These are phyloP conservation scores for Fusarium nisikadoi DNA, from an alignment of 2,329 filamentous ascomycete genomes.

Conservation along the genomic window DNA sequence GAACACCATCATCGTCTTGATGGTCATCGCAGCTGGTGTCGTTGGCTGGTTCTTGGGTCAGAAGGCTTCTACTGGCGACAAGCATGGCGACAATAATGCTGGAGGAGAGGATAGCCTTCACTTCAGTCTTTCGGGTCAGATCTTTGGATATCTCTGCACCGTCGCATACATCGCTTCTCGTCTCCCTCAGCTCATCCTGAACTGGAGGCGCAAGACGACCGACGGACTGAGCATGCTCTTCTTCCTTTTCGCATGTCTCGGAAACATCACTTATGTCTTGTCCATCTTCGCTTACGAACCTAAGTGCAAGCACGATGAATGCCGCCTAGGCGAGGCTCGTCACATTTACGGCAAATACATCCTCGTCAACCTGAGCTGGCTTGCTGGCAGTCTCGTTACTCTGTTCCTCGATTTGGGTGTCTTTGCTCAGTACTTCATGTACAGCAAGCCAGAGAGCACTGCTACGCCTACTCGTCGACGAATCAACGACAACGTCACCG, in stretches of 20 bases:
- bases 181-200: constrained; percentile 89
- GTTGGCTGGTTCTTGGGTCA: constrained; percentile 82
- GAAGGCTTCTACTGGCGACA: constrained; percentile 50
- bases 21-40: constrained; percentile 86
- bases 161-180: constrained; percentile 88
- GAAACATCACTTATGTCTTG: constrained; percentile 92
- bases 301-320: constrained; percentile 66
- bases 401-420: constrained; percentile 85
- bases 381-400: constrained; percentile 89
- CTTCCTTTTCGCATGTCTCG: constrained; percentile 95
- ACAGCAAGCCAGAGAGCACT: constrained; percentile 63
- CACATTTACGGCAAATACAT: constrained; percentile 83
- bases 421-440: constrained; percentile 92
- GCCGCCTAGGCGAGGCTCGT: constrained; percentile 71
- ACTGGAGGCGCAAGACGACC: constrained; percentile 91
- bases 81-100: constrained; percentile 53
- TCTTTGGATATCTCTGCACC: constrained; percentile 95
- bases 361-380: constrained; percentile 89
- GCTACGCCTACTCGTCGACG: constrained; percentile 8
- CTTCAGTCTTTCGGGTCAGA: constrained; percentile 83
- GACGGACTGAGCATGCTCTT: constrained; percentile 95
- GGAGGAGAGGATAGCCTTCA: constrained; percentile 62
- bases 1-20: constrained; percentile 78
- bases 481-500: constrained; percentile 21
- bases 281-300: constrained; percentile 93